Conservation (phyloP, 495 filamentous ascomycete species). For the Hypoxylon lienhwacheense region DNA sequence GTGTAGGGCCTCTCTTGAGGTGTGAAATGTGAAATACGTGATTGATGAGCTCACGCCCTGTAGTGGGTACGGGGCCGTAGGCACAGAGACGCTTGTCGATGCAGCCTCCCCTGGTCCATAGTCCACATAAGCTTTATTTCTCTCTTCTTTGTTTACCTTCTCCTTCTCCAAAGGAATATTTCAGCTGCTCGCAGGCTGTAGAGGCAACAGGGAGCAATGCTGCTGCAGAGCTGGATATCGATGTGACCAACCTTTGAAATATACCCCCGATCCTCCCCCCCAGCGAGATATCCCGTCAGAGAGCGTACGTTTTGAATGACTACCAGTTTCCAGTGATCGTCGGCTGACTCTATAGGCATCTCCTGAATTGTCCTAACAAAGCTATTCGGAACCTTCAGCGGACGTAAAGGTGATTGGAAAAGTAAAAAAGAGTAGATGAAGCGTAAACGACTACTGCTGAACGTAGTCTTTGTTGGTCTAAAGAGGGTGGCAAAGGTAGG, state of each 20-base stretch:
- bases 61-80: conserved; percentile 16
- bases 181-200: conserved; percentile 12
- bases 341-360: conserved; percentile 7
- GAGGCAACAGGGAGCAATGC: conserved; percentile 14
- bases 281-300: background rate
- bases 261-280: conserved; percentile 2
- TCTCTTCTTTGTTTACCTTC: conserved; percentile 32
- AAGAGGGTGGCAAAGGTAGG: conserved; percentile 10
- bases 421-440: conserved; percentile 13
- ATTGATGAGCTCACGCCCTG: conserved; percentile 36
- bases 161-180: conserved; percentile 19
- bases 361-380: conserved; percentile 7
- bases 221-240: conserved; percentile 8
- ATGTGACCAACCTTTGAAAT: conserved; percentile 7
- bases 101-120: conserved; percentile 23
- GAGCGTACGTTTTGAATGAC: background rate
- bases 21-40: conserved; percentile 24
- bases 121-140: conserved; percentile 25
- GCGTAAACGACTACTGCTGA: conserved; percentile 16
- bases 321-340: background rate
- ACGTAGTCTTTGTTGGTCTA: conserved; percentile 33
- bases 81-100: conserved; percentile 27
- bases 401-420: conserved; percentile 4
- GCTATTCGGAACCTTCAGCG: conserved; percentile 5
- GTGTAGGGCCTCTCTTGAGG: conserved; percentile 18